Conservation (phyloP, 73 alveolate species). For the Stentor roeselii region DNA sequence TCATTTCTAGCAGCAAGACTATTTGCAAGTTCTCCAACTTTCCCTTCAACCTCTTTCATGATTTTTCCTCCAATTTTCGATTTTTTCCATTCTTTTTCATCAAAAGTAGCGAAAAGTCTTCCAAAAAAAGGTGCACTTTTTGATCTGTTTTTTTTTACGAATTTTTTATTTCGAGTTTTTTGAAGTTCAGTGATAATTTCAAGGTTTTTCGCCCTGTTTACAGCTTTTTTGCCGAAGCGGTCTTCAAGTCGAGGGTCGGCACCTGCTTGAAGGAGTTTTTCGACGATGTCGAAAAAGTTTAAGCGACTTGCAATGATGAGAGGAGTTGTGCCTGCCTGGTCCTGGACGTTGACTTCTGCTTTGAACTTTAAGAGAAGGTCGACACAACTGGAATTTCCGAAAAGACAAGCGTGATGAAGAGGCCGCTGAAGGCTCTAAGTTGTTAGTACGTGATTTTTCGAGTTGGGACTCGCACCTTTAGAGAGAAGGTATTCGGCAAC, state of each 20-base stretch:
- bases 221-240: constrained; percentile 20
- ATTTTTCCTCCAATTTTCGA: background rate
- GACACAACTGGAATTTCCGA: background rate
- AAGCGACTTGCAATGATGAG: background rate
- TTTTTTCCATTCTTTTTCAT: too few species aligned
- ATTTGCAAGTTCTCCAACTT: background rate
- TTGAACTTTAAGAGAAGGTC: background rate
- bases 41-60: background rate
- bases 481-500: constrained; percentile 3
- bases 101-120: too few species aligned
- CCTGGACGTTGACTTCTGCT: background rate
- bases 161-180: background rate
- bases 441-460: constrained; percentile 5
- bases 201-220: constrained; percentile 22
- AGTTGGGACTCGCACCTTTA: background rate
- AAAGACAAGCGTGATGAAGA: constrained; percentile 3
- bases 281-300: background rate
- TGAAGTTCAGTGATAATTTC: constrained; percentile 14
- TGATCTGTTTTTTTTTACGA: background rate
- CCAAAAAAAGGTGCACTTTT: too few species aligned
- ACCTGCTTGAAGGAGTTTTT: background rate
- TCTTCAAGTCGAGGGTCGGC: constrained; percentile 20
- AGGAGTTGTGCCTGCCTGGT: constrained; percentile 26
- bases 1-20: background rate
- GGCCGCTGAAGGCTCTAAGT: background rate